Percentiles rank a stretch among this genome's conserved stretches.
Conservation (phyloP, 768 basidiomycete species). For the Podaxis sp. region DNA sequence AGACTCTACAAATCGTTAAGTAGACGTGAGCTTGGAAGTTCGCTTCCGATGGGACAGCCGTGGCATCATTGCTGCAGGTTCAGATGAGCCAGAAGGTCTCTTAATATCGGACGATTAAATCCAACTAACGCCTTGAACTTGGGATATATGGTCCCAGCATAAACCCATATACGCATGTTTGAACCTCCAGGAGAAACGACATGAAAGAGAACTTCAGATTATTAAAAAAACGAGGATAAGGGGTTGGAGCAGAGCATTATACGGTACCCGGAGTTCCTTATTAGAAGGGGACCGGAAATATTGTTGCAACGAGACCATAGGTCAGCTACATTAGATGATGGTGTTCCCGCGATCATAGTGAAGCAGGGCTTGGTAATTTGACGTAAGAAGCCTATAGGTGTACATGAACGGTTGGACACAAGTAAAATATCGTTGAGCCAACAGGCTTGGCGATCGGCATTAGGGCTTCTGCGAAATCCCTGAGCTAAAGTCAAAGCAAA, state of each 20-base stretch:
- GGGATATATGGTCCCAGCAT: not conserved
- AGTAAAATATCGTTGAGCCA: too few relatives aligned
- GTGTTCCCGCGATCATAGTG: not conserved
- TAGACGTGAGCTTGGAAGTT: not conserved
- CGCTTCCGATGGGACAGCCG: not conserved
- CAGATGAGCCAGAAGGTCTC: not conserved
- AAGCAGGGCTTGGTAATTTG: not conserved
- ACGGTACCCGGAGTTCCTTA: not conserved
- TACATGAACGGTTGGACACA: not conserved
- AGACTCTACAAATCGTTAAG: not conserved
- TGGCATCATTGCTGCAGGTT: not conserved
- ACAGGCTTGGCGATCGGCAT: not conserved
- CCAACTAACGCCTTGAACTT: too few relatives aligned
- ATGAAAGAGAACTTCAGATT: not conserved
- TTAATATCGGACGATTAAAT: slow-evolving; percentile 1
- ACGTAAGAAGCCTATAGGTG: not conserved
- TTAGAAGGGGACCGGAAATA: not conserved
- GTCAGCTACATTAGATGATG: not conserved
- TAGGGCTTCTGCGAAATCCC: not conserved
- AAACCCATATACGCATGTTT: not conserved
- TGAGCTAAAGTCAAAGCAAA: not conserved
- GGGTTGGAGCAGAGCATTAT: not conserved
- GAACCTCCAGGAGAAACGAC: not conserved
- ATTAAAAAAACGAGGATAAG: not conserved
- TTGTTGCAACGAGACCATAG: not conserved